Conservation (phyloP, 2,329 filamentous ascomycete species). For the Colletotrichum spaethianum region DNA sequence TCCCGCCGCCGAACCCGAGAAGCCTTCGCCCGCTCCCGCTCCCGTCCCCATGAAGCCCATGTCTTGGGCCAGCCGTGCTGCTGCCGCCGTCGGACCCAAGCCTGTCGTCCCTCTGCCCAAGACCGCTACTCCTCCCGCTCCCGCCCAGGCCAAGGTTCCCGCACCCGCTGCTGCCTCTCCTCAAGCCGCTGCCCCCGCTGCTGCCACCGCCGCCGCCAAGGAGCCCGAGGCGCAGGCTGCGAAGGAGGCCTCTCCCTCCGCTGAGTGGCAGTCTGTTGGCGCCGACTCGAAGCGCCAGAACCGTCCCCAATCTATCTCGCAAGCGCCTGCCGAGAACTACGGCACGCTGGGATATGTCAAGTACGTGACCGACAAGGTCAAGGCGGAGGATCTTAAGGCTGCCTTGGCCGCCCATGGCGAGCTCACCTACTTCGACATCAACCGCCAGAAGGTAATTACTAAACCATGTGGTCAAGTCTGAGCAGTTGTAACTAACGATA, state of each 20-base stretch:
- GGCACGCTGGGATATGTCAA: slow-evolving; percentile 92
- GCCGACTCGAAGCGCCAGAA: slow-evolving; percentile 88
- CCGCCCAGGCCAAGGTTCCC: slow-evolving; percentile 67
- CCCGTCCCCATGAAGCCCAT: slow-evolving; percentile 71
- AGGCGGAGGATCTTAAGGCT: slow-evolving; percentile 78
- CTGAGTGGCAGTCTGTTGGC: slow-evolving; percentile 91
- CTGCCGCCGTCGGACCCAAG: slow-evolving; percentile 68
- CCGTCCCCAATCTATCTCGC: slow-evolving; percentile 76
- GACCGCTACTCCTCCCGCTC: slow-evolving; percentile 67
- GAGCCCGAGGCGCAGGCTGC: slow-evolving; percentile 53
- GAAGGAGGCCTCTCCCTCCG: slow-evolving; percentile 66
- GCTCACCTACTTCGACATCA: slow-evolving; percentile 82
- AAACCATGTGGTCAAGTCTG: neutral
- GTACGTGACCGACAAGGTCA: slow-evolving; percentile 92
- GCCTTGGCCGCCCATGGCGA: slow-evolving; percentile 81
- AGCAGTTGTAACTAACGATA: slow-evolving; percentile 43
- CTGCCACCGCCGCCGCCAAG: slow-evolving; percentile 55
- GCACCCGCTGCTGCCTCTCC: slow-evolving; percentile 61
- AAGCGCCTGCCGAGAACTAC: slow-evolving; percentile 76
- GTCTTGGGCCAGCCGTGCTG: slow-evolving; percentile 81
- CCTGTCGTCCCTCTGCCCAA: slow-evolving; percentile 71
- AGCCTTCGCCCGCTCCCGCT: slow-evolving; percentile 65
- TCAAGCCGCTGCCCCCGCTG: slow-evolving; percentile 55
- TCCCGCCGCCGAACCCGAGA: slow-evolving; percentile 59
- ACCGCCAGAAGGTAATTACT: slow-evolving; percentile 81